Evolutionary conservation across 192 early-diverging fungal genomes (phyloP).

Genomic region (Funneliformis geosporum): DNA sequence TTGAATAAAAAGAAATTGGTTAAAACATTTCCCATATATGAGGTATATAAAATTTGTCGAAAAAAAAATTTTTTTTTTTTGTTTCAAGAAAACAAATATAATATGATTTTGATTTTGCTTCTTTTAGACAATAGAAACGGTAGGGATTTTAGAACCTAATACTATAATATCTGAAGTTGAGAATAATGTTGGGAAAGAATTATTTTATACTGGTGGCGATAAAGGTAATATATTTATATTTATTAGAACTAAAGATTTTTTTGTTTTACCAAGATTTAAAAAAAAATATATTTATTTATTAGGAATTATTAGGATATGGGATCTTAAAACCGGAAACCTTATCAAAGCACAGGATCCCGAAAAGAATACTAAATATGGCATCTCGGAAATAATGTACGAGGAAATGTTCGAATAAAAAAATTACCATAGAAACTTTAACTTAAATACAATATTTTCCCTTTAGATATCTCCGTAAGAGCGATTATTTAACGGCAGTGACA

Average conservation of each 20-base stretch:
- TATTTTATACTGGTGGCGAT: conserved; percentile 89
- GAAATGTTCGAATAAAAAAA: conserved; percentile 1
- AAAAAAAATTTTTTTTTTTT: background rate
- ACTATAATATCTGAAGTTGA: conserved; percentile 36
- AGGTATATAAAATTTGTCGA: conserved; percentile 38
- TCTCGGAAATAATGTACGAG: conserved; percentile 71
- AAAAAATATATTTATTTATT: background rate
- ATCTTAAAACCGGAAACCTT: conserved; percentile 70
- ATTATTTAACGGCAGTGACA: conserved; percentile 73
- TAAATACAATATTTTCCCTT: background rate
- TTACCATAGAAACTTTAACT: background rate
- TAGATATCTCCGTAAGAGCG: conserved; percentile 25
- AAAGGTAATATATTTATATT: conserved; percentile 53
- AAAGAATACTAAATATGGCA: conserved; percentile 74
- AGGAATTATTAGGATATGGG: conserved; percentile 83
- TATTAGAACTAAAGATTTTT: background rate
- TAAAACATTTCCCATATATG: conserved; percentile 86
- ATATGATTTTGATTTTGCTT: background rate
- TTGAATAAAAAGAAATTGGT: conserved; percentile 61
- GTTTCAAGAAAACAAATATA: background rate
- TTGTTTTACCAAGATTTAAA: background rate
- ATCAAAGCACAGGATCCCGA: conserved; percentile 69
- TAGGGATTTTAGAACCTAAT: conserved; percentile 67
- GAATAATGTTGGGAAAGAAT: conserved; percentile 42
- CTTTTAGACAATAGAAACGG: conserved; percentile 68